Percentiles rank a stretch among this genome's conserved stretches.
phyloP scores from a whole-genome alignment of 805 yeast species.

The Ogataea neopini region DNA sequence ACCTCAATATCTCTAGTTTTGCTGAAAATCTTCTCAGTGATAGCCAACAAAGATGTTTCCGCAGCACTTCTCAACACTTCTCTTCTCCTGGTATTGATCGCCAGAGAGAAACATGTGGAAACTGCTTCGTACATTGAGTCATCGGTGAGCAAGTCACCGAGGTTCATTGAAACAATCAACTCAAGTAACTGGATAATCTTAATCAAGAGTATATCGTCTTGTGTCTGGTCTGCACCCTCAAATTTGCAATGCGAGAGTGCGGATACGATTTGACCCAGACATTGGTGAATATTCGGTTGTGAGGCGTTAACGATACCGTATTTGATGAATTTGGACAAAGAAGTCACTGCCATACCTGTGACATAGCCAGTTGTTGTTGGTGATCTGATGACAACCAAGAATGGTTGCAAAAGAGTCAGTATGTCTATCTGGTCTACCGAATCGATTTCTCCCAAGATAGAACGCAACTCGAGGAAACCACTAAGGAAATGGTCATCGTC shows the following conservation, averaged over 20 bases:
- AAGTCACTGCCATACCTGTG: constrained; percentile 75
- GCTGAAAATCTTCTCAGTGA: constrained; percentile 67
- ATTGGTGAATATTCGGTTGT: constrained; percentile 55
- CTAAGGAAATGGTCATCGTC: constrained; percentile 62
- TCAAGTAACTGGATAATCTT: constrained; percentile 80
- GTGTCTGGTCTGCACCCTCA: constrained; percentile 89
- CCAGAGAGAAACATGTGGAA: constrained; percentile 87
- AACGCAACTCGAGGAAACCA: constrained; percentile 76
- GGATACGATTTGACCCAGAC: constrained; percentile 64
- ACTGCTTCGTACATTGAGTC: constrained; percentile 84
- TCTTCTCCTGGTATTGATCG: constrained; percentile 88
- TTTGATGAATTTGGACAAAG: constrained; percentile 71
- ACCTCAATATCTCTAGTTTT: constrained; percentile 55
- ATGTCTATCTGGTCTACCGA: constrained; percentile 62
- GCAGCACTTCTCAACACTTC: constrained; percentile 89
- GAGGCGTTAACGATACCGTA: constrained; percentile 61
- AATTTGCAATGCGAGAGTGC: constrained; percentile 92
- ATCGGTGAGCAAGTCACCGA: constrained; percentile 70
- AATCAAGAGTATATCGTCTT: constrained; percentile 87
- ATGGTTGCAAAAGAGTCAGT: constrained; percentile 80
- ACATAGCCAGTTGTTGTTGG: constrained; percentile 84
- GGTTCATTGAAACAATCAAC: constrained; percentile 58
- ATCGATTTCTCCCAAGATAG: constrained; percentile 60
- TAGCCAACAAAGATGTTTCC: constrained; percentile 71
- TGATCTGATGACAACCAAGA: constrained; percentile 77